Evolutionary conservation across 1,284 basidiomycete genomes (phyloP), one percentile per base, ranked within the genome.

Genomic region (Pseudomicrostroma phylloplanum): DNA sequence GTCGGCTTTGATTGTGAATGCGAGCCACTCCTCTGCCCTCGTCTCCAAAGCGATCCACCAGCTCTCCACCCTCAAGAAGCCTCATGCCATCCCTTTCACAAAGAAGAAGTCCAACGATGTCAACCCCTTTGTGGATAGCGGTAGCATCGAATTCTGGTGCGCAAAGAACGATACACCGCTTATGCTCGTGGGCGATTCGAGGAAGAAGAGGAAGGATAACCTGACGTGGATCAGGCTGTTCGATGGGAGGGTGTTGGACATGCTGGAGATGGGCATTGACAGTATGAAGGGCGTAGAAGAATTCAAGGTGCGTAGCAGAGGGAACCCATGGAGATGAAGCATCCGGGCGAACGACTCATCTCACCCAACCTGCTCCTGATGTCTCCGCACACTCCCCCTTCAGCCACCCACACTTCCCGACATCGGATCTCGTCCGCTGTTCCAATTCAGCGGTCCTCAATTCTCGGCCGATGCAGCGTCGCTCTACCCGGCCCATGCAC

Each of bases 161-260:
- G 76, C 82, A 42, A 99, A 98, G 82, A 98, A 98, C 81, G 96
- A 98, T 73, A 92, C 93, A 1, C 88, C 87, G 3, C 82, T 98
- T 73, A 96, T 97, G 76, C 82, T 96, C 13, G 83, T 97, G 49
- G 94, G 91, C 1, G 89, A 93, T 75, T 91, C 89, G 74, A 90
- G 88, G 56, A 99, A 99, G 82, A 99, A 98, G 80, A 83, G 93
- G 59, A 93, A 93, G 15, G 85, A 97, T 76, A 88, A 90, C 59
- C 80, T 99, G 61, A 87, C 89, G 1, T 88, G 96, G 73, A 88
- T 88, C 13, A 82, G 96, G 60, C 92, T 89, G 84, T 98, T 89
- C 72, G 89, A 96, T 73, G 85, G 87, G 36, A 84, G 86, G 72
- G 86, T 97, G 23, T 82, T 98, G 74, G 96, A 99, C 80, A 93